Evolutionary conservation across 2,329 filamentous ascomycete genomes (phyloP).

Genomic region (Claviceps capensis): DNA sequence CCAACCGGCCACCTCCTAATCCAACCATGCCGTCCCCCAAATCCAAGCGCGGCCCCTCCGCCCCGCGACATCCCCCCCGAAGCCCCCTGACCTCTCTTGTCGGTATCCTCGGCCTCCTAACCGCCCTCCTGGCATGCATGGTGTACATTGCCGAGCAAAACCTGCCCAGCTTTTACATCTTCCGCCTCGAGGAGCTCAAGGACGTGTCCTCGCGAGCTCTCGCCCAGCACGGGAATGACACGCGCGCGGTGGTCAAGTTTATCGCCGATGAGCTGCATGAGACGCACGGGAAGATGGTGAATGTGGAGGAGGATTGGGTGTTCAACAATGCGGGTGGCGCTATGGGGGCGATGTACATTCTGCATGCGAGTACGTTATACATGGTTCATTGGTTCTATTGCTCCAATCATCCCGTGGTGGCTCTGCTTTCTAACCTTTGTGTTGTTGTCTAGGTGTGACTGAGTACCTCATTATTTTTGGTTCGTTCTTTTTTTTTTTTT

Average conservation of each 20-base stretch:
- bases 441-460: slow-evolving; percentile 44
- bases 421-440: not conserved
- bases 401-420: not conserved
- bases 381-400: slow-evolving; percentile 7
- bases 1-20: too few species aligned
- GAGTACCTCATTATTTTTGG: slow-evolving; percentile 85
- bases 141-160: slow-evolving; percentile 44
- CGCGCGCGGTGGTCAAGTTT: slow-evolving; percentile 49
- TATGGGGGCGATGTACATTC: slow-evolving; percentile 85
- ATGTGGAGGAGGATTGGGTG: slow-evolving; percentile 67
- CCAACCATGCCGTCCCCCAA: not conserved
- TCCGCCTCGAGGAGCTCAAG: slow-evolving; percentile 54
- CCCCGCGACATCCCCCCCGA: slow-evolving; percentile 4
- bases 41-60: slow-evolving; percentile 7
- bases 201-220: slow-evolving; percentile 54
- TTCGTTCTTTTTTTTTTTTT: slow-evolving; percentile 10
- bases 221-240: slow-evolving; percentile 60
- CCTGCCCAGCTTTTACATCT: slow-evolving; percentile 59
- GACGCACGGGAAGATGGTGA: slow-evolving; percentile 42
- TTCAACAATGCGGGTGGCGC: slow-evolving; percentile 88
- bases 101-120: slow-evolving; percentile 36
- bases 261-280: slow-evolving; percentile 54
- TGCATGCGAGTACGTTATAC: slow-evolving; percentile 57
- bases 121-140: slow-evolving; percentile 40
- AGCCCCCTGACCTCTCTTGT: slow-evolving; percentile 21